Conservation (phyloP, 441 rosid species). For the Daphne laureola region DNA sequence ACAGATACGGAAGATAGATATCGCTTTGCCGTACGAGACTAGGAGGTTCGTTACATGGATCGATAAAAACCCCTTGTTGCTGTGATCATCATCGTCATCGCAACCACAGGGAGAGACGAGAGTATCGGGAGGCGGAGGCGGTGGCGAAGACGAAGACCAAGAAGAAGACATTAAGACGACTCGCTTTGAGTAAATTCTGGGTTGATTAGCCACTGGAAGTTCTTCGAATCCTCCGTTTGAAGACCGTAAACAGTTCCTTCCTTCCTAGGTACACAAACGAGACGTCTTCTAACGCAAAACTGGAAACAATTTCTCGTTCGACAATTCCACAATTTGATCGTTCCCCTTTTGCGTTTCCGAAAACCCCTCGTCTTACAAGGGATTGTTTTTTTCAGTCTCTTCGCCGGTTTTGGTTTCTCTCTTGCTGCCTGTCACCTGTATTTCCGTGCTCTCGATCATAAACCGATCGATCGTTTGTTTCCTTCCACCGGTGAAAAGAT, state of each 20-base stretch:
- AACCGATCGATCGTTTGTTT: too few species aligned
- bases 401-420: not conserved
- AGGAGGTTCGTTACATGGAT: not conserved
- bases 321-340: not conserved
- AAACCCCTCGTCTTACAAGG: not conserved
- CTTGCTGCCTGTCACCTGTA: too few species aligned
- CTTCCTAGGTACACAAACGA: slow-evolving; percentile 3
- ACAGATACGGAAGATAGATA: too few species aligned
- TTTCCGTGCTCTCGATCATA: too few species aligned
- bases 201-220: not conserved
- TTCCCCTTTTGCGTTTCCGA: not conserved
- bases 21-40: not conserved
- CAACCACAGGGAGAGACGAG: not conserved
- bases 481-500: too few species aligned
- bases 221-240: slow-evolving; percentile 9
- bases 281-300: not conserved
- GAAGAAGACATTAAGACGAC: not conserved
- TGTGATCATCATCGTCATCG: slow-evolving; percentile 8
- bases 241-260: slow-evolving; percentile 1
- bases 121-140: slow-evolving; percentile 2
- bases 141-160: not conserved
- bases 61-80: not conserved
- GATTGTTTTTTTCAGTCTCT: not conserved
- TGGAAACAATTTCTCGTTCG: too few species aligned
- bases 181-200: slow-evolving; percentile 1